A percentile compares a stretch with the other conserved stretches of the same genome.
phyloP scores from a whole-genome alignment of 306 rosid genomes.

The Clitoria ternatea region DNA sequence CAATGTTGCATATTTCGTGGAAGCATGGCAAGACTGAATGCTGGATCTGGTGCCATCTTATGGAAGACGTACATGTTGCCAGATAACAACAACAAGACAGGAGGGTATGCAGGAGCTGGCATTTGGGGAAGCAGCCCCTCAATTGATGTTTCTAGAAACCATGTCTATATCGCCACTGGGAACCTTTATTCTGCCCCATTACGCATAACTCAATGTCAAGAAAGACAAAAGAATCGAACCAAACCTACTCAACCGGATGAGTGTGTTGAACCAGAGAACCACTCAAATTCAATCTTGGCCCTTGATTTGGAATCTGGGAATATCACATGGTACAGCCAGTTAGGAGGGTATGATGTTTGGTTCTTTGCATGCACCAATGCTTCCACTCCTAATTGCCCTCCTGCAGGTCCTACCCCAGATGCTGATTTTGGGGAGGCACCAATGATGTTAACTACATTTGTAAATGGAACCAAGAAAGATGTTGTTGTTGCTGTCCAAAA shows the following conservation, averaged over 20 bases:
- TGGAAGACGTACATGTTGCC: constrained; percentile 67
- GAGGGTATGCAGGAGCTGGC: constrained; percentile 56
- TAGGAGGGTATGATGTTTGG: constrained; percentile 79
- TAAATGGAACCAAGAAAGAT: constrained; percentile 37
- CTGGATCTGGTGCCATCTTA: constrained; percentile 28
- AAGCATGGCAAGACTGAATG: constrained; percentile 40
- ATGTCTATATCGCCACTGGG: constrained; percentile 55
- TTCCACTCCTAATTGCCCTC: constrained; percentile 46
- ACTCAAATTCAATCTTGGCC: constrained; percentile 57
- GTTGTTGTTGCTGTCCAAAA: constrained; percentile 61
- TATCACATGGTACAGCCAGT: constrained; percentile 50
- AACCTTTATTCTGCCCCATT: constrained; percentile 59
- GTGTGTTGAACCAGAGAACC: constrained; percentile 60
- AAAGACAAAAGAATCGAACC: constrained; percentile 40
- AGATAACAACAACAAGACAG: constrained; percentile 33
- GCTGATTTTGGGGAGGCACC: constrained; percentile 76
- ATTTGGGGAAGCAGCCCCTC: constrained; percentile 83
- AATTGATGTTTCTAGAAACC: constrained; percentile 42
- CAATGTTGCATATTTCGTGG: constrained; percentile 63
- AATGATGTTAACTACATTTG: constrained; percentile 37
- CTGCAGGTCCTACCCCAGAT: constrained; percentile 45
- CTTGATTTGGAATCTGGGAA: constrained; percentile 51
- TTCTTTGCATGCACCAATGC: constrained; percentile 43
- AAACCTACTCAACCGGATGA: constrained; percentile 33
- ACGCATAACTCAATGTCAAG: constrained; percentile 40